phyloP scores from a whole-genome alignment of 495 filamentous ascomycete species.

The Astrothelium macrocarpum region DNA sequence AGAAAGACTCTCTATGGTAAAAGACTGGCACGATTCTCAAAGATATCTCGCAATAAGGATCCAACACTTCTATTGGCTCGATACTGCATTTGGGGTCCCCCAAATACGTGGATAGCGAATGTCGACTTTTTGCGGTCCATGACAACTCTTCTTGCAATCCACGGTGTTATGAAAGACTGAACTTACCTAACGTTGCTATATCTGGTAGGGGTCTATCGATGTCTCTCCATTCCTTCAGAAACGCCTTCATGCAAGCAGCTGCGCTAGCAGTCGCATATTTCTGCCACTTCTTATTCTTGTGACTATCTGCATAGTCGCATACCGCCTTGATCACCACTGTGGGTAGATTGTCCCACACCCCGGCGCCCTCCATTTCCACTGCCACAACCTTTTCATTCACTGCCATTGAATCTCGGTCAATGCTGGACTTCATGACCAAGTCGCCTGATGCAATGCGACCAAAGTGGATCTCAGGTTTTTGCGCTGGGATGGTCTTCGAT shows the following conservation, averaged over 20 bases:
- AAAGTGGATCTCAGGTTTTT: constrained; percentile 21
- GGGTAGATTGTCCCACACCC: constrained; percentile 14
- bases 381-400: constrained; percentile 5
- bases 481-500: not conserved
- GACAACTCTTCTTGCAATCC: no score
- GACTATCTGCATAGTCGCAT: constrained; percentile 26
- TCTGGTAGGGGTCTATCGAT: not conserved
- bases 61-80: no score
- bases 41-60: no score
- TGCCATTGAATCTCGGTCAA: constrained; percentile 22
- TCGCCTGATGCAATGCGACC: constrained; percentile 26
- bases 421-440: constrained; percentile 25
- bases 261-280: constrained; percentile 20
- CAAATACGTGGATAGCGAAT: no score
- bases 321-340: constrained; percentile 26
- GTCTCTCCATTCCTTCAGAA: constrained; percentile 4
- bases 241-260: constrained; percentile 14
- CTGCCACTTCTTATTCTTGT: constrained; percentile 26
- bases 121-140: no score
- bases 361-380: constrained; percentile 23
- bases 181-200: not conserved
- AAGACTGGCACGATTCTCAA: no score
- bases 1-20: no score
- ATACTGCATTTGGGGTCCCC: no score
- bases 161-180: no score